A percentile compares a stretch with the other conserved stretches of the same genome.
Conservation (phyloP, 2,329 filamentous ascomycete species). For the Shiraia bambusicola region DNA sequence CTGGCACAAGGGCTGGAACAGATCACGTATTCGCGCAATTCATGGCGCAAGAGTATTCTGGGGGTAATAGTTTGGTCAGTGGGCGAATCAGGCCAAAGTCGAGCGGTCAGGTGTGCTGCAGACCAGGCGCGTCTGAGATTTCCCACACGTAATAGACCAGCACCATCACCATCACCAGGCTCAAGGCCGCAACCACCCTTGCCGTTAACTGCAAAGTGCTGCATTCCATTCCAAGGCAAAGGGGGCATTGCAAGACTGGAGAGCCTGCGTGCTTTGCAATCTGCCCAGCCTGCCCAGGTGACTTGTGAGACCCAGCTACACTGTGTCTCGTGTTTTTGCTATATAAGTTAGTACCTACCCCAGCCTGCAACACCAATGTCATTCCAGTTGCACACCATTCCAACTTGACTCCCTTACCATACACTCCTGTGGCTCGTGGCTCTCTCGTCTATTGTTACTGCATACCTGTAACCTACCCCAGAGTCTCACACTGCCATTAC, state of each 20-base stretch:
- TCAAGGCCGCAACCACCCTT: conserved; percentile 22
- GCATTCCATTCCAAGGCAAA: conserved; percentile 22
- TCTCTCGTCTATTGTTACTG: too few relatives aligned
- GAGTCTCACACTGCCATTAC: too few relatives aligned
- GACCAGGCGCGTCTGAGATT: conserved; percentile 25
- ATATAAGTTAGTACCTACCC: conserved; percentile 5
- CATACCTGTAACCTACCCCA: conserved; percentile 9
- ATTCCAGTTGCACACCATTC: too few relatives aligned
- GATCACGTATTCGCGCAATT: conserved; percentile 4
- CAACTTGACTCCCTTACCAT: too few relatives aligned
- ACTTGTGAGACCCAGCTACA: not conserved
- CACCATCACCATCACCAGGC: too few relatives aligned
- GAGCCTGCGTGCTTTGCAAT: conserved; percentile 24
- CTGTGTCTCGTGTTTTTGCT: not conserved
- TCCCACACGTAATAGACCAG: conserved; percentile 29
- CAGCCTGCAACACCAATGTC: not conserved
- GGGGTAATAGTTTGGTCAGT: conserved; percentile 13
- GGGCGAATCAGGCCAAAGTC: conserved; percentile 12
- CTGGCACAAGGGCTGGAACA: conserved; percentile 1
- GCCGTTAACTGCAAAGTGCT: conserved; percentile 49
- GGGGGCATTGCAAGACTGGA: too few relatives aligned
- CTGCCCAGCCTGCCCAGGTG: not conserved
- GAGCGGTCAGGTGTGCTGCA: conserved; percentile 27
- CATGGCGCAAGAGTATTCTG: conserved; percentile 13
- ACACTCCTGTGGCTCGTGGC: too few relatives aligned